A percentile compares a stretch with the other conserved stretches of the same genome.
phyloP scores from a whole-genome alignment of 2,329 filamentous ascomycete genomes.

The Talaromyces sp. region DNA sequence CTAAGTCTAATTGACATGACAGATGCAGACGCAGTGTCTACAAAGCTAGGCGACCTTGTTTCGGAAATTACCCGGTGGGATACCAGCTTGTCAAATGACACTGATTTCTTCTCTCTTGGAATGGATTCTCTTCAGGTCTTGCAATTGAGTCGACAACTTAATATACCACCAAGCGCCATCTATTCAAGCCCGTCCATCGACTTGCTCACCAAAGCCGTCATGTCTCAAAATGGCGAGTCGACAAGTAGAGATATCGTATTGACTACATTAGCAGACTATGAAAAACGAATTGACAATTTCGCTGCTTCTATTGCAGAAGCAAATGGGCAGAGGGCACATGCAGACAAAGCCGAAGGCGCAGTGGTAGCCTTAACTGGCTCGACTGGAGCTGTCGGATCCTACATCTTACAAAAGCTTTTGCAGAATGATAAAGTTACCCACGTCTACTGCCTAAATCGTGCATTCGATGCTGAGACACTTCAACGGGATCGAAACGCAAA shows the following conservation, averaged over 20 bases:
- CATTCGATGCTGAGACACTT: background rate
- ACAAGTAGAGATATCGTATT: background rate
- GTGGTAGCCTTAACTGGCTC: slow-evolving; percentile 12
- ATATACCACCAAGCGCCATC: background rate
- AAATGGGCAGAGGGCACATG: background rate
- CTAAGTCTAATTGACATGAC: background rate
- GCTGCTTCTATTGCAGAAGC: background rate
- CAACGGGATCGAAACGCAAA: slow-evolving; percentile 8
- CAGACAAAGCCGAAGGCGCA: background rate
- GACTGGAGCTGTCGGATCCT: slow-evolving; percentile 9
- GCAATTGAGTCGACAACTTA: slow-evolving; percentile 9
- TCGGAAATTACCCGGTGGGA: slow-evolving; percentile 4
- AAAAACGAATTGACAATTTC: background rate
- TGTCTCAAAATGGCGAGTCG: background rate
- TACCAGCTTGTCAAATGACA: background rate
- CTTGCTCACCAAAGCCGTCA: background rate
- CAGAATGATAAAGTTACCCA: background rate
- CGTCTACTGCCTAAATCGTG: slow-evolving; percentile 11
- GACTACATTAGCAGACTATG: background rate
- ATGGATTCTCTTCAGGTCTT: slow-evolving; percentile 14
- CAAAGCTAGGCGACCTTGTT: background rate
- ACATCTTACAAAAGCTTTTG: slow-evolving; percentile 7
- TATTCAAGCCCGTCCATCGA: slow-evolving; percentile 2
- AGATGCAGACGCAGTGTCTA: background rate
- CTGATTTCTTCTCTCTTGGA: slow-evolving; percentile 12